phyloP scores from a whole-genome alignment of 2,329 filamentous ascomycete species.

The Penicillium fuscoglaucum region DNA sequence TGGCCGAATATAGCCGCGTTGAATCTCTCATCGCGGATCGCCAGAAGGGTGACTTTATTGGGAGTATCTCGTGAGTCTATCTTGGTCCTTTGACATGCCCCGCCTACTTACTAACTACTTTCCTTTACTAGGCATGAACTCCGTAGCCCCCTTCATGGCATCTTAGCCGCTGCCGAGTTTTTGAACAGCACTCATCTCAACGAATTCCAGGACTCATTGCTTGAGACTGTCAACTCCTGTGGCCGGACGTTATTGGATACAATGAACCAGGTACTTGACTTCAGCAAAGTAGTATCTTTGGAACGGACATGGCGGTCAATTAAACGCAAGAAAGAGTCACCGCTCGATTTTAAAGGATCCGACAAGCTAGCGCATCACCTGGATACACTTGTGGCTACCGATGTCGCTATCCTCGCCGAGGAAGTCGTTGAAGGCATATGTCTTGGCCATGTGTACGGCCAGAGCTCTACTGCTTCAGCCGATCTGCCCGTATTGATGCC shows the following conservation, averaged over 20 bases:
- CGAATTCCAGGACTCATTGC: conserved; percentile 43
- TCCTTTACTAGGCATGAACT: conserved; percentile 39
- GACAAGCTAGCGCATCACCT: conserved; percentile 37
- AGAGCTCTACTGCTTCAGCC: conserved; percentile 29
- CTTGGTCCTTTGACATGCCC: not conserved
- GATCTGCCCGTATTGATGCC: conserved; percentile 28
- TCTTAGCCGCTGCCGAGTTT: conserved; percentile 45
- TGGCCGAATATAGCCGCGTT: conserved; percentile 47
- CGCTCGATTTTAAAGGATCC: conserved; percentile 30
- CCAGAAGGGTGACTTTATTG: conserved; percentile 48
- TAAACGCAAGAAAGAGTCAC: conserved; percentile 30
- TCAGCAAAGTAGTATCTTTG: conserved; percentile 53
- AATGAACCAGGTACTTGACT: conserved; percentile 50
- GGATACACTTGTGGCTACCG: conserved; percentile 39
- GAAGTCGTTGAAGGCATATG: conserved; percentile 58
- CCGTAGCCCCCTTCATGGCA: conserved; percentile 46
- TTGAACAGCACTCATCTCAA: conserved; percentile 41
- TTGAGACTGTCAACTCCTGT: conserved; percentile 45
- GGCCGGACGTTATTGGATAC: conserved; percentile 46
- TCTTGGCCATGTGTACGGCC: conserved; percentile 48
- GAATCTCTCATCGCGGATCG: conserved; percentile 45
- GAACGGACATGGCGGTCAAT: conserved; percentile 40
- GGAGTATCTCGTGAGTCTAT: conserved; percentile 42
- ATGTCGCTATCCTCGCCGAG: conserved; percentile 51
- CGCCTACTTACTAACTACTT: not conserved